Conservation (phyloP, 1,284 basidiomycete genomes). For the Tausonia pullulans region DNA sequence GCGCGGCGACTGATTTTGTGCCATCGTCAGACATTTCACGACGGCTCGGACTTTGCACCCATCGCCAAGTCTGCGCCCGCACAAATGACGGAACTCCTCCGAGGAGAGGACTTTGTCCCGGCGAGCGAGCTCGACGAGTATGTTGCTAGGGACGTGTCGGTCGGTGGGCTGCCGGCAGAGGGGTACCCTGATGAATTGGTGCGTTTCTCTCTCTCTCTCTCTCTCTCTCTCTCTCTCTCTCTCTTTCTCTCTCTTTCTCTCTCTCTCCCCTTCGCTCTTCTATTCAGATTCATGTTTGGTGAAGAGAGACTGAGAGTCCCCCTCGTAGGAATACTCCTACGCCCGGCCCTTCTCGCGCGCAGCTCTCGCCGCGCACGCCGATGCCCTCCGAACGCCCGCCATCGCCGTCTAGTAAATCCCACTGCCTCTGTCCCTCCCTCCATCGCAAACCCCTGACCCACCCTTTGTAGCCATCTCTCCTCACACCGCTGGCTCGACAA, state of each 20-base stretch:
- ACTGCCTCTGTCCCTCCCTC: too few species aligned
- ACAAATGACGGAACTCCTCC: slow-evolving; percentile 29
- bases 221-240: background rate
- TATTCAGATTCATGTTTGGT: background rate
- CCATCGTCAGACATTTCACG: slow-evolving; percentile 26
- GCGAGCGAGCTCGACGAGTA: slow-evolving; percentile 19
- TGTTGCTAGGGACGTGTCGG: background rate
- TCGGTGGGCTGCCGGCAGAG: slow-evolving; percentile 1
- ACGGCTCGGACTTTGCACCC: slow-evolving; percentile 36
- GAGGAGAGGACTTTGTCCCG: slow-evolving; percentile 35
- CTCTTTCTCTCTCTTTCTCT: too few species aligned
- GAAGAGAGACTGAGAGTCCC: background rate
- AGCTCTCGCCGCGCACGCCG: slow-evolving; percentile 29
- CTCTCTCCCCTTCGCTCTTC: background rate
- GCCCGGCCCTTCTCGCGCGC: slow-evolving; percentile 34
- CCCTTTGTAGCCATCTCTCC: background rate
- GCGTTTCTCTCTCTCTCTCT: background rate
- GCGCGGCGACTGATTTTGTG: background rate
- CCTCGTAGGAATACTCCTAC: slow-evolving; percentile 26
- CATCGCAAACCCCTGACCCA: background rate
- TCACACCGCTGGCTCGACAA: background rate
- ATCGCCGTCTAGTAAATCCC: slow-evolving; percentile 32
- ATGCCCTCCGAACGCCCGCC: slow-evolving; percentile 31
- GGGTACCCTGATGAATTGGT: slow-evolving; percentile 8
- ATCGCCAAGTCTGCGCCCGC: slow-evolving; percentile 22